Conservation (phyloP, 2,329 filamentous ascomycete genomes). For the Penicillium occitanis region DNA sequence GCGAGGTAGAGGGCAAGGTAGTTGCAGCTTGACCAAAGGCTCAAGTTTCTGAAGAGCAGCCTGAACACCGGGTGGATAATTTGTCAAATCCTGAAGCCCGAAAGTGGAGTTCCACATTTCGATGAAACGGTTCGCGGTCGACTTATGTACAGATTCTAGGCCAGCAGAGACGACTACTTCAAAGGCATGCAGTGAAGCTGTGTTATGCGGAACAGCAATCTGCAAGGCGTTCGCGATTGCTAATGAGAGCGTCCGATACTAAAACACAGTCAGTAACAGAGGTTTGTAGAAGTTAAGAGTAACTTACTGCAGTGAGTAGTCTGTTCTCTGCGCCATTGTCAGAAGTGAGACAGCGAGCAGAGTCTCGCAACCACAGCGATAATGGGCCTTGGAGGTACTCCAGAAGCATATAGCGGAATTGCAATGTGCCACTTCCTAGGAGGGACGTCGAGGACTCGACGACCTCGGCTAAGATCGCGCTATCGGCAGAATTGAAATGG, state of each 20-base stretch:
- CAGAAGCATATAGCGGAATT: slow-evolving; percentile 58
- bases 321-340: slow-evolving; percentile 33
- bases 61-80: slow-evolving; percentile 66
- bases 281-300: background rate
- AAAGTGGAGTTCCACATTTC: slow-evolving; percentile 71
- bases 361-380: slow-evolving; percentile 38
- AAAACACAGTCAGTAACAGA: background rate
- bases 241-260: slow-evolving; percentile 37
- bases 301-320: slow-evolving; percentile 38
- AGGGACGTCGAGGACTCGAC: slow-evolving; percentile 57
- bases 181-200: slow-evolving; percentile 51
- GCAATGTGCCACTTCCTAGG: slow-evolving; percentile 49
- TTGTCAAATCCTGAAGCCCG: slow-evolving; percentile 57
- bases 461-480: slow-evolving; percentile 47
- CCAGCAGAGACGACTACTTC: slow-evolving; percentile 54
- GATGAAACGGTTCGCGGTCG: slow-evolving; percentile 54
- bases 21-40: slow-evolving; percentile 52
- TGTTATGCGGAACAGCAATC: slow-evolving; percentile 30
- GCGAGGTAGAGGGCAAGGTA: slow-evolving; percentile 49
- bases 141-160: slow-evolving; percentile 53
- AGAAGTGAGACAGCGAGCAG: slow-evolving; percentile 29
- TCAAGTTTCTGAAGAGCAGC: slow-evolving; percentile 61
- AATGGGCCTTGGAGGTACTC: slow-evolving; percentile 56
- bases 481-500: slow-evolving; percentile 41
- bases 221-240: slow-evolving; percentile 35